Evolutionary conservation across 306 rosid species (phyloP).

Genomic region (Prunus kanzakura): DNA sequence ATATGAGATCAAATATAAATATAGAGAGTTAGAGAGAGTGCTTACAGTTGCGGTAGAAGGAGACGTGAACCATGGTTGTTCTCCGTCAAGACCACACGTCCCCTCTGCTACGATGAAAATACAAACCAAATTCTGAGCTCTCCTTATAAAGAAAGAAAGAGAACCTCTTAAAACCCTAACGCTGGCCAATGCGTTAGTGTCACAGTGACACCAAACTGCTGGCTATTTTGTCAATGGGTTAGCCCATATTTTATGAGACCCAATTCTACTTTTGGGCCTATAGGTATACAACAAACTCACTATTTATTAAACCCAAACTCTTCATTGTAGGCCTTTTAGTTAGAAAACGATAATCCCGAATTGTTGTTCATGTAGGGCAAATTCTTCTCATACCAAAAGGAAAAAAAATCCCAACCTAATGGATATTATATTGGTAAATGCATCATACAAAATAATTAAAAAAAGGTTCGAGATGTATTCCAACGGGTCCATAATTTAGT

Average conservation of each 20-base stretch:
- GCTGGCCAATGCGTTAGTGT: not conserved
- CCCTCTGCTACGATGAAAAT: not conserved
- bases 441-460: too few relatives aligned
- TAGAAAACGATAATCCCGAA: too few relatives aligned
- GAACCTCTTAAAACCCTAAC: conserved; percentile 36
- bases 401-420: too few relatives aligned
- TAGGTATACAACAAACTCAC: not conserved
- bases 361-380: too few relatives aligned
- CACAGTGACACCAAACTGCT: not conserved
- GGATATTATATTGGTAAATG: too few relatives aligned
- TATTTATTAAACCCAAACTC: not conserved
- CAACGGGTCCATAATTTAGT: too few relatives aligned
- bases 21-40: not conserved
- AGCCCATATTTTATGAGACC: not conserved
- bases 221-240: not conserved
- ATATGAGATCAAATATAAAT: not conserved
- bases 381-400: too few relatives aligned
- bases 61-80: conserved; percentile 56
- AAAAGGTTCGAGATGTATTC: too few relatives aligned
- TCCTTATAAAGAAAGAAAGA: not conserved
- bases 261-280: not conserved
- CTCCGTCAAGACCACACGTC: conserved; percentile 8
- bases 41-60: conserved; percentile 53
- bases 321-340: too few relatives aligned
- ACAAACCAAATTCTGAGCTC: not conserved